phyloP scores from a whole-genome alignment of 352 stramenopile genomes.

The Phytophthora hybrid region DNA sequence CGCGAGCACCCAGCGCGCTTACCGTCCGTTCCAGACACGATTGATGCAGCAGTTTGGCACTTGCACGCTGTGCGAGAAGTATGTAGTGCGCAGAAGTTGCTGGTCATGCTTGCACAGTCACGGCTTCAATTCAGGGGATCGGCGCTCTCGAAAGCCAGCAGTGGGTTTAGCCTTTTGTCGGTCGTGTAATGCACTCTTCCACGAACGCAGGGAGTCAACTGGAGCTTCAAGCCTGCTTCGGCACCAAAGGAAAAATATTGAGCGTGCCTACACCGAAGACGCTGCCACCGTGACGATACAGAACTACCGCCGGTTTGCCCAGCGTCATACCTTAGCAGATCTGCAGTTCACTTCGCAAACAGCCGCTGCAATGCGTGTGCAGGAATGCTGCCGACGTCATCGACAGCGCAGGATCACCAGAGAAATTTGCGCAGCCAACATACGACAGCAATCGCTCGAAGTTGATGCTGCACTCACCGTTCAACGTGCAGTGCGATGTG shows the following conservation, averaged over 20 bases:
- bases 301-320: constrained; percentile 44
- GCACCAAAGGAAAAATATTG: constrained; percentile 38
- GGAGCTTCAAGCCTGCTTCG: constrained; percentile 9
- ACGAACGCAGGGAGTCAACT: constrained; percentile 26
- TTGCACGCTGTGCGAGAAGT: constrained; percentile 54
- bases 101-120: constrained; percentile 40
- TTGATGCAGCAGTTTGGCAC: constrained; percentile 32
- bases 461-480: constrained; percentile 31
- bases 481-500: constrained; percentile 47
- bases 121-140: not conserved
- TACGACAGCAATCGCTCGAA: constrained; percentile 35
- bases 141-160: not conserved
- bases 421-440: constrained; percentile 36
- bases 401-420: constrained; percentile 49
- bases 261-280: constrained; percentile 33
- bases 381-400: constrained; percentile 44
- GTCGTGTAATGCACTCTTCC: constrained; percentile 52
- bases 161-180: constrained; percentile 51
- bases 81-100: constrained; percentile 52
- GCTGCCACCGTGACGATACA: constrained; percentile 53
- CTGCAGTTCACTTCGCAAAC: constrained; percentile 30
- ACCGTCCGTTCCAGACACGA: constrained; percentile 45
- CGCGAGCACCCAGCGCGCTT: constrained; percentile 45
- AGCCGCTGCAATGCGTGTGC: constrained; percentile 47
- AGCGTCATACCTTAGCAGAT: constrained; percentile 45